Percentiles rank a stretch among this genome's conserved stretches.
These are phyloP conservation scores for Phaeosphaeria sp. DNA, from an alignment of 2,329 filamentous ascomycete genomes.

Conservation along the genomic window DNA sequence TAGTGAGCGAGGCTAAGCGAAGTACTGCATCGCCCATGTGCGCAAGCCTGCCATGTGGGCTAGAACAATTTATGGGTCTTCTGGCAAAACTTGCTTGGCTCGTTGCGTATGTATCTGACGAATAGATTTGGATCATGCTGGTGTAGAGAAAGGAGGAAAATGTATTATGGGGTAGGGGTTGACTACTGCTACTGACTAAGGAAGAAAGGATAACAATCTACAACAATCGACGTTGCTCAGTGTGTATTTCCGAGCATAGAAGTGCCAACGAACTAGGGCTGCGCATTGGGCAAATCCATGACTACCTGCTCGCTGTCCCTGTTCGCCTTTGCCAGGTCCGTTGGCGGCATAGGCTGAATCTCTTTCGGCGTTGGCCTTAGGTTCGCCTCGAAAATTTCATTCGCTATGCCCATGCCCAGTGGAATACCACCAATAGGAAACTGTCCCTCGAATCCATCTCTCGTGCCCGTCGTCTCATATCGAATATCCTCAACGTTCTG, in stretches of 20 bases:
- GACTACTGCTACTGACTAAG: neutral
- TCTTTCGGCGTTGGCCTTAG: conserved; percentile 14
- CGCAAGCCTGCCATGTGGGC: neutral
- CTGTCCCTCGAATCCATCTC: conserved; percentile 9
- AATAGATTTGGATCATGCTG: neutral
- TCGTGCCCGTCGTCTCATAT: conserved; percentile 15
- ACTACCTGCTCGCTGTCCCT: neutral
- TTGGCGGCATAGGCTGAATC: conserved; percentile 9
- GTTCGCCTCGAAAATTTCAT: conserved; percentile 16
- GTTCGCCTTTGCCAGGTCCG: neutral
- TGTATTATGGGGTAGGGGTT: no score
- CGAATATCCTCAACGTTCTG: conserved; percentile 15
- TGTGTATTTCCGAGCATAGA: neutral
- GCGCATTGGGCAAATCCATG: neutral
- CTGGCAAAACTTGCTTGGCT: neutral
- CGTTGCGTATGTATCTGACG: neutral
- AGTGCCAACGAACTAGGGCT: neutral
- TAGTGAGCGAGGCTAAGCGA: neutral
- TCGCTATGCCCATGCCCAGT: conserved; percentile 17
- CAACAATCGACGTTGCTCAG: neutral
- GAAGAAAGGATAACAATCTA: neutral
- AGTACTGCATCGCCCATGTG: neutral
- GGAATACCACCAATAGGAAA: conserved; percentile 20
- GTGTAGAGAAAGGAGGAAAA: neutral
- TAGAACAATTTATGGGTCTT: neutral